A percentile compares a stretch with the other conserved stretches of the same genome.
phyloP scores from a whole-genome alignment of 176 grass and related monocot genomes.

The Oryza officinalis region DNA sequence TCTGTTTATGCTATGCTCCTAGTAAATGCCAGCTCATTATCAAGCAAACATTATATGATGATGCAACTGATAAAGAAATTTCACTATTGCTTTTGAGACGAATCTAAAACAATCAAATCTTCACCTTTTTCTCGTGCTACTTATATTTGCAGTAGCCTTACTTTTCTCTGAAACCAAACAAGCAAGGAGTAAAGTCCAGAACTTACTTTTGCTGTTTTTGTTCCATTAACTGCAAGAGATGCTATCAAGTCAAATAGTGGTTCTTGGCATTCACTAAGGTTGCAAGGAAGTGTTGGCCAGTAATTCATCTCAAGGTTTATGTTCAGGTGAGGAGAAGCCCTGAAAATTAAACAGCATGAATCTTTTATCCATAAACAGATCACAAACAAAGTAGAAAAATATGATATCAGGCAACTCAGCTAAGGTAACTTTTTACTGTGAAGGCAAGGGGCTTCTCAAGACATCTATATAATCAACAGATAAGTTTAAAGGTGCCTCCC shows the following conservation, averaged over 20 bases:
- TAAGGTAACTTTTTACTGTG: not conserved
- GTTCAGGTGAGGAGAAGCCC: conserved; percentile 80
- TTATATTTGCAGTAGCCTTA: not conserved
- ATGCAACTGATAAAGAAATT: not conserved
- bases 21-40: not conserved
- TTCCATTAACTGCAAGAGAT: conserved; percentile 76
- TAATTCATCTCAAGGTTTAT: conserved; percentile 96
- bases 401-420: not conserved
- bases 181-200: not conserved
- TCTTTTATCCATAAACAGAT: conserved; percentile 25
- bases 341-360: conserved; percentile 43
- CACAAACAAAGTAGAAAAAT: conserved; percentile 12
- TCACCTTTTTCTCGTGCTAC: not conserved
- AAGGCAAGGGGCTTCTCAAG: not conserved
- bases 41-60: not conserved
- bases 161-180: conserved; percentile 5
- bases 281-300: conserved; percentile 79
- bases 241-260: conserved; percentile 75
- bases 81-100: not conserved
- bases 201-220: conserved; percentile 81
- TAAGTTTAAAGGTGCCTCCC: not conserved
- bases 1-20: not conserved
- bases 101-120: not conserved
- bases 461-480: not conserved
- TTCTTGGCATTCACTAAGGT: conserved; percentile 89